A percentile compares a stretch with the other conserved stretches of the same genome.
These are phyloP conservation scores for Candida ipomoeae DNA, from an alignment of 805 yeast genomes.

Conservation along the genomic window DNA sequence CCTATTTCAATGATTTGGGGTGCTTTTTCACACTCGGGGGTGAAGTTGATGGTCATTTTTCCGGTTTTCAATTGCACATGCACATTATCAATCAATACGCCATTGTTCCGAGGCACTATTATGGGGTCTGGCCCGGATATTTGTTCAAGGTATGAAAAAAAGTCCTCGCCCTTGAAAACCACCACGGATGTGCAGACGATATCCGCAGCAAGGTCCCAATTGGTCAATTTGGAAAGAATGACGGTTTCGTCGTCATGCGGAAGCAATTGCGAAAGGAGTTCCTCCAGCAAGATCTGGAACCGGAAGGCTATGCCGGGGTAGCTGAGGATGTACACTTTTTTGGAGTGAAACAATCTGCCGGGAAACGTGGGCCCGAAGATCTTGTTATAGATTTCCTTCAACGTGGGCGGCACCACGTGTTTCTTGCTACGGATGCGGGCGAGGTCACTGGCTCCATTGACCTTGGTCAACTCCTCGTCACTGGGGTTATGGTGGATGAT, in stretches of 20 bases:
- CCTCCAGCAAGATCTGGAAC: conserved; percentile 30
- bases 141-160: conserved; percentile 21
- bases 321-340: conserved; percentile 40
- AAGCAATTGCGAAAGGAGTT: conserved; percentile 14
- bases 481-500: conserved; percentile 15
- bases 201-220: conserved; percentile 32
- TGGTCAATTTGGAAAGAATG: conserved; percentile 26
- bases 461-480: conserved; percentile 11
- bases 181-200: conserved; percentile 36
- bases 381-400: conserved; percentile 49
- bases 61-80: conserved; percentile 19
- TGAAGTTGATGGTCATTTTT: conserved; percentile 20
- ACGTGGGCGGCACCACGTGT: conserved; percentile 20
- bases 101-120: background rate
- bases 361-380: conserved; percentile 63
- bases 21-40: conserved; percentile 6
- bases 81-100: conserved; percentile 9
- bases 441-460: background rate
- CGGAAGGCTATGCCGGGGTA: conserved; percentile 56
- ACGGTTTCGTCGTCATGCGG: conserved; percentile 17
- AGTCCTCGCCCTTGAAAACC: conserved; percentile 38
- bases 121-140: background rate
- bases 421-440: conserved; percentile 5
- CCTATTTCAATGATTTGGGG: conserved; percentile 28
- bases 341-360: conserved; percentile 32